Conservation (phyloP, 192 early-diverging fungal species). For the Backusella tuberculispora region DNA sequence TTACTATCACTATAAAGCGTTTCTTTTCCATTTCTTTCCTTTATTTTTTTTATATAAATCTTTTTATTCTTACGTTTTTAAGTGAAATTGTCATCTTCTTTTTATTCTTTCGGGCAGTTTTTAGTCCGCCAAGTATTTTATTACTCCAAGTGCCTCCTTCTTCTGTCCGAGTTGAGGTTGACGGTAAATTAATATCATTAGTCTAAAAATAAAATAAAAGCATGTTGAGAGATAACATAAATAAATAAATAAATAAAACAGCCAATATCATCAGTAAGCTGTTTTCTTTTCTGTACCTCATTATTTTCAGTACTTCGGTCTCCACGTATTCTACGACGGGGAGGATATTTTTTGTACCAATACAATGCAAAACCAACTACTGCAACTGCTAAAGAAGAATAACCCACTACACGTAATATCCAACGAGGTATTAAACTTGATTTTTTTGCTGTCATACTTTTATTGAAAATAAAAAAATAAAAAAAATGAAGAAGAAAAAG, state of each 20-base stretch:
- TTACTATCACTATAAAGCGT: neutral
- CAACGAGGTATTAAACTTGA: slow-evolving; percentile 24
- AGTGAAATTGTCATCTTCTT: slow-evolving; percentile 62
- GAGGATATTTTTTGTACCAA: slow-evolving; percentile 24
- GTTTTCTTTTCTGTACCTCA: neutral
- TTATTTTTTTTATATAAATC: neutral
- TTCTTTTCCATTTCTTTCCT: neutral
- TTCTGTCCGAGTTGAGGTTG: slow-evolving; percentile 28
- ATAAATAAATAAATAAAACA: too few species aligned
- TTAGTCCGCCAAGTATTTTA: slow-evolving; percentile 30
- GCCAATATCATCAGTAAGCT: neutral
- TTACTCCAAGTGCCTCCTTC: slow-evolving; percentile 42
- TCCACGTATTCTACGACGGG: slow-evolving; percentile 10
- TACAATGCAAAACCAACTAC: slow-evolving; percentile 27
- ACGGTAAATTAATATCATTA: neutral
- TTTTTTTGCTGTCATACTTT: slow-evolving; percentile 1
- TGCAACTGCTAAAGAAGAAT: slow-evolving; percentile 32
- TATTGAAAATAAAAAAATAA: neutral
- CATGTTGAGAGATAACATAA: too few species aligned
- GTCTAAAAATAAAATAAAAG: neutral
- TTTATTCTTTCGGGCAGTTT: slow-evolving; percentile 40
- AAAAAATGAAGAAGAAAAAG: slow-evolving; percentile 15
- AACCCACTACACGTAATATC: slow-evolving; percentile 38
- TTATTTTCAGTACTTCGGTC: neutral
- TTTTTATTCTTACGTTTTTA: slow-evolving; percentile 52